Conservation (phyloP, 2,329 filamentous ascomycete species). For the Exophiala bonariae region DNA sequence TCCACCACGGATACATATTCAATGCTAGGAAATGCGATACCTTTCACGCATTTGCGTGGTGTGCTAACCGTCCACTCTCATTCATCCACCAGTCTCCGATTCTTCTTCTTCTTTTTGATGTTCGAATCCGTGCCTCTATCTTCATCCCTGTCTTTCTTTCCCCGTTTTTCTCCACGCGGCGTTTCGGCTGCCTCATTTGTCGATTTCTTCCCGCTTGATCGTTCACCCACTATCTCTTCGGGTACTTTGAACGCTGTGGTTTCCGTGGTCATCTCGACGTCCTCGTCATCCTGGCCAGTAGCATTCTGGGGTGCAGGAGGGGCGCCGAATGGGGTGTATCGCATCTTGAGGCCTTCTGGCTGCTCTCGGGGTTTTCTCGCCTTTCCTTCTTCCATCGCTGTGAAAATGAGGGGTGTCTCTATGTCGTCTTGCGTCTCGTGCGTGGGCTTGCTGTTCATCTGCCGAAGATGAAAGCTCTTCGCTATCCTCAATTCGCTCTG, state of each 20-base stretch:
- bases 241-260: constrained; percentile 10
- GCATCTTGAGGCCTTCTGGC: constrained; percentile 44
- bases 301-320: not conserved
- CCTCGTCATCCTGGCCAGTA: constrained; percentile 6
- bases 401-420: constrained; percentile 15
- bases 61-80: too few species aligned
- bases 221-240: constrained; percentile 5
- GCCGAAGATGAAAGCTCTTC: constrained; percentile 27
- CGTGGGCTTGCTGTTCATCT: constrained; percentile 7
- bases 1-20: too few species aligned
- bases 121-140: constrained; percentile 2
- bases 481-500: constrained; percentile 19
- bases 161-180: constrained; percentile 5
- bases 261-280: constrained; percentile 14
- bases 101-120: constrained; percentile 23
- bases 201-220: constrained; percentile 1
- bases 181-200: not conserved
- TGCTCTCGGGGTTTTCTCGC: constrained; percentile 41
- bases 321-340: constrained; percentile 43
- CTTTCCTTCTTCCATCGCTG: constrained; percentile 23
- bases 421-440: not conserved
- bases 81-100: constrained; percentile 15
- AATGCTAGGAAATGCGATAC: too few species aligned
- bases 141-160: constrained; percentile 6
- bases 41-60: too few species aligned